Evolutionary conservation across 2,329 filamentous ascomycete genomes (phyloP).

Genomic region (Fusarium palustre): DNA sequence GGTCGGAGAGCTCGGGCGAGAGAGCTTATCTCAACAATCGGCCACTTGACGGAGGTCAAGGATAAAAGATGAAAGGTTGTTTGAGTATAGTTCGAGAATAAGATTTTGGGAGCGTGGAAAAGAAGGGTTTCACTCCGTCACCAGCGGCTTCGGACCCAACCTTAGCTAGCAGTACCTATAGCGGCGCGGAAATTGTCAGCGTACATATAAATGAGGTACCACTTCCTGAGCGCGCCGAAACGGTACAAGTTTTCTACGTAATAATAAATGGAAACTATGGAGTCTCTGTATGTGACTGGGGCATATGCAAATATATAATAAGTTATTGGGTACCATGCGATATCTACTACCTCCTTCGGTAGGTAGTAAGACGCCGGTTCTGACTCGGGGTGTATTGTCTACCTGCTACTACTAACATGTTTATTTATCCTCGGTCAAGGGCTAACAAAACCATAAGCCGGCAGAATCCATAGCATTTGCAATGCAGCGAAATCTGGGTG

Average conservation of each 20-base stretch:
- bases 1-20: constrained; percentile 42
- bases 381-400: constrained; percentile 8
- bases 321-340: no score
- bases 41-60: constrained; percentile 7
- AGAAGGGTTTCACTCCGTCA: constrained; percentile 37
- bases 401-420: neutral
- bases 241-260: constrained; percentile 12
- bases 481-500: constrained; percentile 3
- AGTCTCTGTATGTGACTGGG: constrained; percentile 17
- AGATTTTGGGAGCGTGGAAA: constrained; percentile 30
- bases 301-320: constrained; percentile 1
- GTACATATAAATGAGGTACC: constrained; percentile 25
- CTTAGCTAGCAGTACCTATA: constrained; percentile 23
- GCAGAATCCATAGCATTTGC: neutral
- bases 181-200: constrained; percentile 47
- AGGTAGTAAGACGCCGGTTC: neutral
- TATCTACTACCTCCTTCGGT: no score
- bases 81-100: constrained; percentile 17
- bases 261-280: constrained; percentile 9
- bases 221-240: constrained; percentile 17
- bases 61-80: constrained; percentile 6
- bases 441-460: constrained; percentile 15
- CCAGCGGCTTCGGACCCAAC: constrained; percentile 47
- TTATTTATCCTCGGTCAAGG: constrained; percentile 11
- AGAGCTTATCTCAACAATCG: constrained; percentile 27